Evolutionary conservation across 202 grass and related monocot species (phyloP).

Genomic region (Musa balbisiana): DNA sequence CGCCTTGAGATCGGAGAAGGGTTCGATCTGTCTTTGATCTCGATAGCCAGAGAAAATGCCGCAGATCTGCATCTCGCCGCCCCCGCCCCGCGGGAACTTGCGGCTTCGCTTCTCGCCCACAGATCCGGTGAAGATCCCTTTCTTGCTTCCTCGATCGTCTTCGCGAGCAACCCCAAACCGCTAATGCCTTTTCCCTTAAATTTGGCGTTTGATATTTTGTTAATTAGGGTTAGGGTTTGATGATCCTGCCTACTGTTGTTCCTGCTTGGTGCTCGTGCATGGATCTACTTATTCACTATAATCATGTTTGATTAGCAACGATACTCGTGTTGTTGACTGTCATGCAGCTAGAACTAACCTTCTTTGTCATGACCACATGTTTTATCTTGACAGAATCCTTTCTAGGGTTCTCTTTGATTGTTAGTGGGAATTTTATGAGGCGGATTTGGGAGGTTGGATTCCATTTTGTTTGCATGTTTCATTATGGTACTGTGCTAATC

Average conservation of each 20-base stretch:
- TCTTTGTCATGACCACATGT: too few species aligned
- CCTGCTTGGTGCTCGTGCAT: too few species aligned
- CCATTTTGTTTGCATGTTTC: too few species aligned
- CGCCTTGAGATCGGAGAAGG: not conserved
- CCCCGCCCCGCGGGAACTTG: not conserved
- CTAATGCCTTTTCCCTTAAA: not conserved
- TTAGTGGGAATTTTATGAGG: too few species aligned
- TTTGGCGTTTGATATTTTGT: not conserved
- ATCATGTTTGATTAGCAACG: too few species aligned
- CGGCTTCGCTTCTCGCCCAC: not conserved
- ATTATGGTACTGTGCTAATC: too few species aligned
- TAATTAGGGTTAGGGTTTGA: conserved; percentile 1
- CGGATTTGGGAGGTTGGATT: too few species aligned
- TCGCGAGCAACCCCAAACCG: not conserved
- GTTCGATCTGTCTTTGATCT: not conserved
- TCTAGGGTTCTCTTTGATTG: too few species aligned
- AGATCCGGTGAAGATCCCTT: not conserved
- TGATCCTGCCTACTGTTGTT: not conserved
- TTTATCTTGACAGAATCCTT: too few species aligned
- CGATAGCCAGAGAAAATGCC: conserved; percentile 1
- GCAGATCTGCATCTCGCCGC: not conserved
- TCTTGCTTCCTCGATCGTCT: not conserved
- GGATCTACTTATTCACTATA: too few species aligned
- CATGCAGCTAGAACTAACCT: too few species aligned
- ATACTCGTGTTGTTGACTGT: too few species aligned